These are phyloP conservation scores for Galerina sulciceps DNA, from an alignment of 768 basidiomycete genomes.

Conservation along the genomic window DNA sequence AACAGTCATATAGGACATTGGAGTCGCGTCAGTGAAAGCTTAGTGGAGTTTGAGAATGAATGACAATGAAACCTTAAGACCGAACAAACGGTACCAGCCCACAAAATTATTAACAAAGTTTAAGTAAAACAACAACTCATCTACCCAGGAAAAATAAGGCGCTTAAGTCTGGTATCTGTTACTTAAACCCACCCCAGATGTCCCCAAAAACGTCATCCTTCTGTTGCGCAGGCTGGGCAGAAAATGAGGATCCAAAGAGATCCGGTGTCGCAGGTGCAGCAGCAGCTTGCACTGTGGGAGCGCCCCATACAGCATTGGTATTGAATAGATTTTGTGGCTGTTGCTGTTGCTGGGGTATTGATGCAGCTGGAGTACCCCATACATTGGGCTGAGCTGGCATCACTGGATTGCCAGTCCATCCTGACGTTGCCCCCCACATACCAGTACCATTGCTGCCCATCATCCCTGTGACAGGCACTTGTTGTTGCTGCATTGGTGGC, in stretches of 20 bases:
- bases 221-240: slow-evolving; percentile 42
- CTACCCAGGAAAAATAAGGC: slow-evolving; percentile 3
- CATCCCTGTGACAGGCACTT: slow-evolving; percentile 48
- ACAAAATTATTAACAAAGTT: background rate
- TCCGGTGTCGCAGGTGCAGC: slow-evolving; percentile 33
- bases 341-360: slow-evolving; percentile 29
- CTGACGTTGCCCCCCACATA: slow-evolving; percentile 70
- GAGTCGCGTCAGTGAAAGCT: slow-evolving; percentile 6
- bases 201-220: slow-evolving; percentile 84
- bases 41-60: background rate
- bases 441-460: slow-evolving; percentile 57
- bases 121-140: background rate
- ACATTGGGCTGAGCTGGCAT: slow-evolving; percentile 42
- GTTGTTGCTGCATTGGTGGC: slow-evolving; percentile 15
- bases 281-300: slow-evolving; percentile 4
- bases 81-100: background rate
- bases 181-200: slow-evolving; percentile 86
- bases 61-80: no score
- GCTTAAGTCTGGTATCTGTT: slow-evolving; percentile 16
- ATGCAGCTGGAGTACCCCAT: slow-evolving; percentile 37
- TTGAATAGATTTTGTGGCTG: slow-evolving; percentile 45
- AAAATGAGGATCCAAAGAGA: slow-evolving; percentile 35
- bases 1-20: slow-evolving; percentile 13
- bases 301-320: slow-evolving; percentile 67
- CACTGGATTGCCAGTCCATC: slow-evolving; percentile 50